Conservation (phyloP, 345 rosid genomes). For the Acer negundo region DNA sequence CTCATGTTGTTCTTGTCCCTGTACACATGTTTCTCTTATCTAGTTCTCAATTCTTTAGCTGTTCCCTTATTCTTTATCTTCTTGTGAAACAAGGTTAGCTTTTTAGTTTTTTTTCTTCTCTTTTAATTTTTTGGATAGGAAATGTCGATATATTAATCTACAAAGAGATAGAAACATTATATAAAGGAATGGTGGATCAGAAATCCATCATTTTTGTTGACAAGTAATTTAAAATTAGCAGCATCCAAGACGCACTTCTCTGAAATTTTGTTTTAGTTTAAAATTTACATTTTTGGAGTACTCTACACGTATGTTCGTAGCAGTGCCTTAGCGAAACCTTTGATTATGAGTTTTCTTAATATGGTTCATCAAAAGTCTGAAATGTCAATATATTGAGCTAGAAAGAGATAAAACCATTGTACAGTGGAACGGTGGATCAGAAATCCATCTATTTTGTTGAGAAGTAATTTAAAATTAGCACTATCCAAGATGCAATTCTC, state of each 20-base stretch:
- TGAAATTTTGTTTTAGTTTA: neutral
- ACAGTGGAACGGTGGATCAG: neutral
- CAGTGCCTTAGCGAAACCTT: neutral
- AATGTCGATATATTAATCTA: neutral
- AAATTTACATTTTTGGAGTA: neutral
- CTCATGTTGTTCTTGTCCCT: neutral
- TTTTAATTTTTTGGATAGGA: neutral
- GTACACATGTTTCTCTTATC: neutral
- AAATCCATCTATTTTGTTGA: neutral
- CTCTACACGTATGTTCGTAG: neutral
- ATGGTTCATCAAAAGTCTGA: neutral
- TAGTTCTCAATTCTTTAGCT: neutral
- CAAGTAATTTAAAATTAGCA: neutral
- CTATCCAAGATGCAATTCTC: neutral
- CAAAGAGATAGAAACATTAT: neutral
- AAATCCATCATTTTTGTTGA: neutral
- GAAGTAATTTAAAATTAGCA: neutral
- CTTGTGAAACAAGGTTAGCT: neutral
- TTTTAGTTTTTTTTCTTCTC: neutral
- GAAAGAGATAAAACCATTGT: neutral
- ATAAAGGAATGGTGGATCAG: neutral
- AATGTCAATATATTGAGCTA: neutral
- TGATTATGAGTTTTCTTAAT: neutral
- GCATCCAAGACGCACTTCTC: neutral
- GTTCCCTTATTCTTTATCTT: neutral